A percentile compares a stretch with the other conserved stretches of the same genome.
These are phyloP conservation scores for Tylopilus sp. DNA, from an alignment of 768 basidiomycete species.

Conservation along the genomic window DNA sequence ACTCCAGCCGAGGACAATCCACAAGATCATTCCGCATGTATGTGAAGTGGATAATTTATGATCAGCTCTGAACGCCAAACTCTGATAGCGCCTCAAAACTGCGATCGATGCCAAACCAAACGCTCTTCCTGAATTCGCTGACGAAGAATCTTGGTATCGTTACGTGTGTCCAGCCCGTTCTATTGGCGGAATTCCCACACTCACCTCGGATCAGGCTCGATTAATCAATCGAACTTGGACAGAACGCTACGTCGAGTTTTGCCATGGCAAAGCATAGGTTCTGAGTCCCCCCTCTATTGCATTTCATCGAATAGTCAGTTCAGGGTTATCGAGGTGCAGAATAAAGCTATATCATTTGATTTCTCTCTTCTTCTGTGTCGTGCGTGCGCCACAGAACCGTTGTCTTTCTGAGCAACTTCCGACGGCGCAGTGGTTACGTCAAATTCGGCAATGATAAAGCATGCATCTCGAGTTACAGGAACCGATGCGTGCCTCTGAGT, in stretches of 20 bases:
- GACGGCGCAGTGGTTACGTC: too few species aligned
- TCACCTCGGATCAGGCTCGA: constrained; percentile 10
- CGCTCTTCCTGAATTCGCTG: constrained; percentile 33
- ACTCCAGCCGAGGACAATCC: constrained; percentile 21
- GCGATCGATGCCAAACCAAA: constrained; percentile 24
- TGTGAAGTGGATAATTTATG: constrained; percentile 10
- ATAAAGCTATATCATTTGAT: too few species aligned
- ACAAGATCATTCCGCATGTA: constrained; percentile 42
- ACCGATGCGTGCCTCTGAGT: too few species aligned
- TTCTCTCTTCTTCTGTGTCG: too few species aligned
- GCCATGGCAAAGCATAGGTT: constrained; percentile 5
- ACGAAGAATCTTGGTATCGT: constrained; percentile 35
- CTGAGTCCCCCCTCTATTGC: too few species aligned
- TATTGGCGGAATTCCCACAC: not conserved
- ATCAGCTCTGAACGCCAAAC: not conserved
- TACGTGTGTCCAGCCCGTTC: constrained; percentile 18
- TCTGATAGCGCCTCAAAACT: constrained; percentile 32
- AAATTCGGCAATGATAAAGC: too few species aligned
- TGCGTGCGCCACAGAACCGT: too few species aligned
- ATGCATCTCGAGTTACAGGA: too few species aligned
- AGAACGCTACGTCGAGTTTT: constrained; percentile 27
- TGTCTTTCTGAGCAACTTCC: too few species aligned
- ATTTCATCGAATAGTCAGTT: too few species aligned
- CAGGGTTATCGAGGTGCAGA: too few species aligned
- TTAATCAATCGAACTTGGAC: constrained; percentile 22